These are phyloP conservation scores for Fusarium begoniae DNA, from an alignment of 2,329 filamentous ascomycete genomes.

Conservation along the genomic window DNA sequence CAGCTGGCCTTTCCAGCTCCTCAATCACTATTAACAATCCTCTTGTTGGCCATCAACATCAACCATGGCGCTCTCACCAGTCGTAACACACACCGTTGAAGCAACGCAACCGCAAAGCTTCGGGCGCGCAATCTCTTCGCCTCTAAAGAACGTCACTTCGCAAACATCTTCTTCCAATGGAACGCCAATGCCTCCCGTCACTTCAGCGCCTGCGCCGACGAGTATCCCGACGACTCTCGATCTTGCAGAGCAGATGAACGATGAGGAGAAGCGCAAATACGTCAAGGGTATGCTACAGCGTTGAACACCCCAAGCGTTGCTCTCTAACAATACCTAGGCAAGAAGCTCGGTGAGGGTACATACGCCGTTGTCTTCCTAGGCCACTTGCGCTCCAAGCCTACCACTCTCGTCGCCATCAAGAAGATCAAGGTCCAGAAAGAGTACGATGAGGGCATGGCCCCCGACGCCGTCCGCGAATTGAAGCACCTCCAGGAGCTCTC, in stretches of 20 bases:
- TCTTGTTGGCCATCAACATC: constrained; percentile 18
- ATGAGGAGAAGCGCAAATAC: constrained; percentile 86
- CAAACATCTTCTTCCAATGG: constrained; percentile 53
- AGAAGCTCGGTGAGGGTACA: constrained; percentile 93
- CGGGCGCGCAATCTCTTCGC: constrained; percentile 52
- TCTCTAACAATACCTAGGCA: constrained; percentile 63
- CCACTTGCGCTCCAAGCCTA: constrained; percentile 77
- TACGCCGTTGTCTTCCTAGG: constrained; percentile 96
- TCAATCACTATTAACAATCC: background rate
- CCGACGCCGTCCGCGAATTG: constrained; percentile 95
- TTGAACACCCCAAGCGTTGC: too few relatives aligned
- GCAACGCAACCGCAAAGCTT: constrained; percentile 38
- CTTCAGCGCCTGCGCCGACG: constrained; percentile 42
- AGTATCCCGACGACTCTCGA: constrained; percentile 58
- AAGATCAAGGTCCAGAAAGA: constrained; percentile 90
- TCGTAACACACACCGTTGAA: constrained; percentile 53
- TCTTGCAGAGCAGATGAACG: constrained; percentile 82
- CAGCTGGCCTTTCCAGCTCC: constrained; percentile 20
- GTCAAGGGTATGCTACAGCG: constrained; percentile 71
- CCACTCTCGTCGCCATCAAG: constrained; percentile 86
- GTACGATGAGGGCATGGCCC: constrained; percentile 89
- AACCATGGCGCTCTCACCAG: constrained; percentile 58
- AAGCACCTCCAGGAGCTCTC: constrained; percentile 93
- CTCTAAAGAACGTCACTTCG: constrained; percentile 53
- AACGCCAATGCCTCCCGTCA: constrained; percentile 52